Base-by-base conservation (phyloP, 2,329 filamentous ascomycete species). In the Trichophyton verrucosum region DNA sequence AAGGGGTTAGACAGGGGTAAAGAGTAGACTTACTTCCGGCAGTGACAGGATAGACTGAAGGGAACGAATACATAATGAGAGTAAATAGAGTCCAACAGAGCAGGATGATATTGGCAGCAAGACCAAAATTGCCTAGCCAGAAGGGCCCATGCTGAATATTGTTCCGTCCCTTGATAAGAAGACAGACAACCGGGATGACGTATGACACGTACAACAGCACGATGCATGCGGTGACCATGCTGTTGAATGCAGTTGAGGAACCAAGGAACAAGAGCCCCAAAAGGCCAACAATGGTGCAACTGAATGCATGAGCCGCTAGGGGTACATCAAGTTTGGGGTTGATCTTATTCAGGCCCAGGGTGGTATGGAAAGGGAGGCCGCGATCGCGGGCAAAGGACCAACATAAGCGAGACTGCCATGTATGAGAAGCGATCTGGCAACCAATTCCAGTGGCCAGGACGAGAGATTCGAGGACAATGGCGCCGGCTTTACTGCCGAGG, bases 341-440 rank as follows among this genome's bases (percentile, higher is more conserved):
- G 4, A 81, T 75, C 9, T 71, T 68, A 8, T 72, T 68, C 9
- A 80, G 69, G 13, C 55, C 33, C 1, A 55, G 5, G 62, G 73
- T 74, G 17, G 64, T 55, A 20, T 75, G 72, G n/a, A 72, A 74
- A 0, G 79, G 79, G 1, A 81, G 62, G 2, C 78, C 80, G 13
- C 72, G 67, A 65, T 82, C 80, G 3, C 80, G 73, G 8, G 80
- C 78, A 65, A 82, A 81, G 17, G 77, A 78, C 79, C 79, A 81
- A 62, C 75, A 77, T 6, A 81, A 71, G 0, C 79, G 73, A 38
- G 75, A 76, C 65, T 80, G 77, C 75, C 78, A 81, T 3, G 78
- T 80, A 60, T 81, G 77, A 60, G 71, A 73, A 3, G 77, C 74
- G 53, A 80, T 73, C 59, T 77, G 67, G 63, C 77, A 79, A 15